A percentile compares a stretch with the other conserved stretches of the same genome.
These are phyloP conservation scores for Drechslerella dactyloides DNA, from an alignment of 2,329 filamentous ascomycete species.

Conservation along the genomic window DNA sequence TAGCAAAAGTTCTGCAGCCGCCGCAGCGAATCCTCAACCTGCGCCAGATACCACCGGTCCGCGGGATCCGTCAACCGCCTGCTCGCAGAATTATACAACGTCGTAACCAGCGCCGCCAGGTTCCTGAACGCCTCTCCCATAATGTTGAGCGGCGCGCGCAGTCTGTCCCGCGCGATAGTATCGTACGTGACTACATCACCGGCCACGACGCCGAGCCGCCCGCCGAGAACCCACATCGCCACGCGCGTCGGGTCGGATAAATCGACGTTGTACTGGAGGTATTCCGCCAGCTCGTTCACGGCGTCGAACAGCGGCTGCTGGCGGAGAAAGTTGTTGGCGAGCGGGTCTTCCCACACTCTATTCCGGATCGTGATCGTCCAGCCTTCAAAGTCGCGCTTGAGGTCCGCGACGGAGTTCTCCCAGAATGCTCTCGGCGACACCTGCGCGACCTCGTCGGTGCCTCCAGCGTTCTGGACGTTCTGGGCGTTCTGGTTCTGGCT, in stretches of 20 bases:
- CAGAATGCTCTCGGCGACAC: too few relatives aligned
- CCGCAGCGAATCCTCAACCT: constrained; percentile 18
- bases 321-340: neutral
- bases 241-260: constrained; percentile 14
- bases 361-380: constrained; percentile 5
- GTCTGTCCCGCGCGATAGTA: neutral
- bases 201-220: neutral
- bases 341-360: constrained; percentile 5
- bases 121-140: constrained; percentile 12
- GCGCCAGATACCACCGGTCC: neutral
- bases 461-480: neutral
- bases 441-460: too few relatives aligned
- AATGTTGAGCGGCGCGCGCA: constrained; percentile 18
- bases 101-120: constrained; percentile 18
- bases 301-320: constrained; percentile 1
- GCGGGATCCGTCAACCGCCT: neutral
- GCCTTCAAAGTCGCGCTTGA: neutral
- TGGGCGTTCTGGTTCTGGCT: neutral
- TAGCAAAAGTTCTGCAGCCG: constrained; percentile 26
- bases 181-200: constrained; percentile 14
- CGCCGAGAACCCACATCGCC: constrained; percentile 26
- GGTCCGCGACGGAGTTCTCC: neutral
- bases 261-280: constrained; percentile 8
- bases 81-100: neutral
- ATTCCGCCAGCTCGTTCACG: neutral